phyloP scores from a whole-genome alignment of 768 basidiomycete genomes.

The Leccinum uliginosum region DNA sequence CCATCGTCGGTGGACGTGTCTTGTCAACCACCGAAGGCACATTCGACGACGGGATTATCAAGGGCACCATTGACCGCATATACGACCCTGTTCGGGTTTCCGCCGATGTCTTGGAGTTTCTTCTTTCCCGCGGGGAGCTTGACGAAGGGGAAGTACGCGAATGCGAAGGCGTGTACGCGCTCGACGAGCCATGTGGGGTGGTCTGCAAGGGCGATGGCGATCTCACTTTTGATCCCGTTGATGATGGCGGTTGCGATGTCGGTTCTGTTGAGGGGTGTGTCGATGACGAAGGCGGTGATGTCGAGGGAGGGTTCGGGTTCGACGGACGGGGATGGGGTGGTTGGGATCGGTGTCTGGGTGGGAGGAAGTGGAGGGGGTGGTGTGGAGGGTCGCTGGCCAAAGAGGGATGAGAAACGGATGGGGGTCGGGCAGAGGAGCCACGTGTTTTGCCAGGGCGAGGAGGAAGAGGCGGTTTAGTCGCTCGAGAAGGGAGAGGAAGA shows the following conservation, averaged over 20 bases:
- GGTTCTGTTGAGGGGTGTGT: slow-evolving; percentile 45
- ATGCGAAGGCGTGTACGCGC: slow-evolving; percentile 52
- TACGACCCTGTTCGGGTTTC: slow-evolving; percentile 13
- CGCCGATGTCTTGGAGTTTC: slow-evolving; percentile 29
- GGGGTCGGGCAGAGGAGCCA: slow-evolving; percentile 39
- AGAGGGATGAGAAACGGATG: slow-evolving; percentile 80
- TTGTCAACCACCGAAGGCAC: slow-evolving; percentile 60
- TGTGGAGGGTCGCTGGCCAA: slow-evolving; percentile 42
- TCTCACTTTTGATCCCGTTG: slow-evolving; percentile 49
- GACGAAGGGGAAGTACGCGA: slow-evolving; percentile 56
- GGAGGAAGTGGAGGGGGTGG: slow-evolving; percentile 28
- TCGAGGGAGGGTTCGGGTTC: slow-evolving; percentile 41
- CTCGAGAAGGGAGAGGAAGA: slow-evolving; percentile 32
- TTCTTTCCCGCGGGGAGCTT: slow-evolving; percentile 32
- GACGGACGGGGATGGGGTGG: slow-evolving; percentile 16
- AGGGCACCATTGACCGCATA: slow-evolving; percentile 40
- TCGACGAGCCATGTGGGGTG: slow-evolving; percentile 58
- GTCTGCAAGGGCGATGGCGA: slow-evolving; percentile 44
- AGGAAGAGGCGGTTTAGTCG: slow-evolving; percentile 49
- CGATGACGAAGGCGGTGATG: slow-evolving; percentile 58
- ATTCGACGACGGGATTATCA: slow-evolving; percentile 48
- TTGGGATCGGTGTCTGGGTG: slow-evolving; percentile 3
- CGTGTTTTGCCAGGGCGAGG: slow-evolving; percentile 29
- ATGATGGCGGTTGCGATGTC: slow-evolving; percentile 54
- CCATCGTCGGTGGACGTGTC: slow-evolving; percentile 81